A percentile compares a stretch with the other conserved stretches of the same genome.
These are phyloP conservation scores for Fremontodendron californicum DNA, from an alignment of 345 rosid genomes.

Conservation along the genomic window DNA sequence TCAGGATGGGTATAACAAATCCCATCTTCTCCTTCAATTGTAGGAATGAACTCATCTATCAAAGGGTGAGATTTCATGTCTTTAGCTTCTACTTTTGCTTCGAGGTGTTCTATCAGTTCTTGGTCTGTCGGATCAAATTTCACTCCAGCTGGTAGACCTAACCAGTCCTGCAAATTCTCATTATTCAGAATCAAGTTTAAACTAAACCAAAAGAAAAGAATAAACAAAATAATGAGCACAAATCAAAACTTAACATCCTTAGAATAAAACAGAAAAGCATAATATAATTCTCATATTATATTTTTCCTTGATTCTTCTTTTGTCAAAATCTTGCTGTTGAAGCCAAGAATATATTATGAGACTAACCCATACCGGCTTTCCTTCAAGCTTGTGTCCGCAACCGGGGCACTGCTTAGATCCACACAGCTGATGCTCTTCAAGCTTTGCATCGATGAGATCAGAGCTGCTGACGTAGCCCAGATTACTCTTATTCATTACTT, in stretches of 20 bases:
- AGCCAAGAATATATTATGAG: conserved; percentile 25
- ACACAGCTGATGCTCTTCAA: conserved; percentile 81
- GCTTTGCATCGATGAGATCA: conserved; percentile 90
- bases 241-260: neutral
- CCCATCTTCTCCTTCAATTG: conserved; percentile 98
- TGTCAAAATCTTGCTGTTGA: conserved; percentile 16
- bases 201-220: conserved; percentile 7
- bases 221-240: conserved; percentile 12
- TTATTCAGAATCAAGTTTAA: conserved; percentile 12
- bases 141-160: conserved; percentile 98
- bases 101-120: conserved; percentile 95
- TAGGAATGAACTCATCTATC: conserved; percentile 95
- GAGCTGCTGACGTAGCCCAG: conserved; percentile 57
- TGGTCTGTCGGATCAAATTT: conserved; percentile 98
- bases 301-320: conserved; percentile 32
- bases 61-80: conserved; percentile 91
- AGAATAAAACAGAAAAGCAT: conserved; percentile 30
- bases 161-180: conserved; percentile 68
- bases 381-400: conserved; percentile 92
- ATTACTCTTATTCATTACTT: conserved; percentile 50
- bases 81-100: conserved; percentile 81
- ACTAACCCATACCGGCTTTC: conserved; percentile 64
- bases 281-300: conserved; percentile 40
- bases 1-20: conserved; percentile 99
- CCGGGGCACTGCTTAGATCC: conserved; percentile 94